Evolutionary conservation across 768 basidiomycete species (phyloP), one percentile per base, ranked within the genome.

Genomic region (Hygrocybe punicea): DNA sequence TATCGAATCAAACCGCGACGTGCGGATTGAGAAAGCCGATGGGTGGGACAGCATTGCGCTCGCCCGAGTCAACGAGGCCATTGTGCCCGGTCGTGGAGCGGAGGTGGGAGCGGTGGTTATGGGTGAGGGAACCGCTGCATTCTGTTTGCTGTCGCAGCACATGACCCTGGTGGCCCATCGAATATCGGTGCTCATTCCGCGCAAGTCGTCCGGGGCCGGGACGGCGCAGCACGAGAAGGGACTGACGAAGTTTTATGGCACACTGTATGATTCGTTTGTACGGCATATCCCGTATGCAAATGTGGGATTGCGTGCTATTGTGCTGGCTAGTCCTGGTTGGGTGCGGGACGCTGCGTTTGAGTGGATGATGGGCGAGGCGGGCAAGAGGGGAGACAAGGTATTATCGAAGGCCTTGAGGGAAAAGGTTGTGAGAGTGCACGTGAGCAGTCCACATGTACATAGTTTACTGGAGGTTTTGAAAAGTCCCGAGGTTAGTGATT

Each of bases 241-340:
- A 1, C 78, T 96, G 68, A 66, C 76, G 14, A 89, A 81, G 60
- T 99, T 95, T 73, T 89, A 94, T 66, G 76, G 81, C n/a, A 83
- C 85, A 11, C 72, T 98, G 2, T 98, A 91, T 66, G 84, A 93
- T 23, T 84, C 91, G 0, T 91, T 98, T 63, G 70, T 93, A 4
- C 83, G 96, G 16, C 93, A 98, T 68, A 89, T 99, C 60, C 95
- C 97, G 3, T 97, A 86, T 64, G 75, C 81, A 19, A 84, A 81
- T 59, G 79, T 78, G 1, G 78, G 81, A 33, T 76, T 98, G 42
- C 87, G 87, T 44, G 96, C 90, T 2, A 91, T 99, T 65, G 91
- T 99, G 47, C 89, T 99, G 65, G 97, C 97, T 5, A 94, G 91
- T 62, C 97, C 97, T 7, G 97, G 97, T 0, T 99, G 98, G 86